phyloP scores from a whole-genome alignment of 352 stramenopile species.

The Phytophthora litchii region DNA sequence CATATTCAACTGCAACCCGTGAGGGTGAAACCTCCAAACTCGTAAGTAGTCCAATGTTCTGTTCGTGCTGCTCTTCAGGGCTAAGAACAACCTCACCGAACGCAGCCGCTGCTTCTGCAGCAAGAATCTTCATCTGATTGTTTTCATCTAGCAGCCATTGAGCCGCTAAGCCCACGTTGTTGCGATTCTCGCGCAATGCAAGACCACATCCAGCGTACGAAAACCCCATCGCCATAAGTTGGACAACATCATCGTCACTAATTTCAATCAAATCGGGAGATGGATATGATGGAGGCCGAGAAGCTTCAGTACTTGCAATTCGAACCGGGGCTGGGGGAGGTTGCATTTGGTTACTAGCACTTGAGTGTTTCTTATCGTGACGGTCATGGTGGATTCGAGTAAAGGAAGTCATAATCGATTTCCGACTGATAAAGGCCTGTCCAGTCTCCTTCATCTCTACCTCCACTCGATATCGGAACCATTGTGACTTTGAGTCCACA shows the following conservation, averaged over 20 bases:
- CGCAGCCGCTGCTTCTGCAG: constrained; percentile 60
- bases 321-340: constrained; percentile 53
- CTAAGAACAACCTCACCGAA: constrained; percentile 58
- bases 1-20: constrained; percentile 63
- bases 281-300: constrained; percentile 6
- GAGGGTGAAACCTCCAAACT: constrained; percentile 60
- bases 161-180: constrained; percentile 74
- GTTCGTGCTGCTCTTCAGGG: constrained; percentile 66
- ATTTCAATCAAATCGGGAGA: constrained; percentile 40
- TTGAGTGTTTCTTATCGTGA: constrained; percentile 25
- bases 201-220: constrained; percentile 83
- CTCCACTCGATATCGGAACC: constrained; percentile 88
- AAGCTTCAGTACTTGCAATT: constrained; percentile 11
- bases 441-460: constrained; percentile 57
- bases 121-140: constrained; percentile 75
- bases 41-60: constrained; percentile 77
- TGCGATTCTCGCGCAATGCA: constrained; percentile 67
- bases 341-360: constrained; percentile 29
- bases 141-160: constrained; percentile 85
- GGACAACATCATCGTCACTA: constrained; percentile 83
- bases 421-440: constrained; percentile 59
- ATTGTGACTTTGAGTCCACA: constrained; percentile 83
- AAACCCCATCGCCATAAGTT: constrained; percentile 90
- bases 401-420: constrained; percentile 73
- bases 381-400: constrained; percentile 51